Evolutionary conservation across 306 rosid species (phyloP), one percentile per base, ranked within the genome.

Genomic region (Rubus parviflorus): DNA sequence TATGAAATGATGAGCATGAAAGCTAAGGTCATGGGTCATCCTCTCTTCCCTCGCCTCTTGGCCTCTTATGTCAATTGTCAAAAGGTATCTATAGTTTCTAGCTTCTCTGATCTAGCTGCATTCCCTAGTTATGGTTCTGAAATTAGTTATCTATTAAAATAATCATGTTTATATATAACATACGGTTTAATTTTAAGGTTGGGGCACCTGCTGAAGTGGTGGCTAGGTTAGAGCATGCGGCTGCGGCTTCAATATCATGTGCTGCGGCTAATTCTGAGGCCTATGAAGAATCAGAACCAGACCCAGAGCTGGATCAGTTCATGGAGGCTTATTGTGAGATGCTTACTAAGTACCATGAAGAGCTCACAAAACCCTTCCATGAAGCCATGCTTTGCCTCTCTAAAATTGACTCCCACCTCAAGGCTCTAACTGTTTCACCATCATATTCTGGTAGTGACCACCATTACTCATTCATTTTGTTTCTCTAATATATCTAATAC

Each of bases 291-390:
- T 14, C 43, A 15, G 68, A 35, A 62, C 12, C 68, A 62, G 87
- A 86, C 42, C 79, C 87, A 5, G 90, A 62, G 25, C 69, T 86
- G 76, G 90, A 86, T 75, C 90, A 86, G 74, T 86, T 86, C 82
- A 86, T 86, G 90, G 90, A 86, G 65, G 90, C 90, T 13, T 83
- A 86, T 16, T 86, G 90, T 79, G 87, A 86, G 80, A 86, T 86
- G 87, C 83, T 86, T 54, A 70, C 61, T 9, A 86, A 86, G 70
- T 86, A 86, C 43, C 82, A 86, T 67, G 82, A 86, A 81, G 90
- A 86, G 81, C 79, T 86, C 58, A 79, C 82, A 38, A 79, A 81
- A 47, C 87, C 87, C 42, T 81, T 86, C 64, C 84, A 81, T 43
- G 90, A 86, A 74, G 90, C 90, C 75, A 83, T 83, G 87, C 68